Evolutionary conservation across 805 yeast species (phyloP).

Genomic region (Yueomyces sinensis): DNA sequence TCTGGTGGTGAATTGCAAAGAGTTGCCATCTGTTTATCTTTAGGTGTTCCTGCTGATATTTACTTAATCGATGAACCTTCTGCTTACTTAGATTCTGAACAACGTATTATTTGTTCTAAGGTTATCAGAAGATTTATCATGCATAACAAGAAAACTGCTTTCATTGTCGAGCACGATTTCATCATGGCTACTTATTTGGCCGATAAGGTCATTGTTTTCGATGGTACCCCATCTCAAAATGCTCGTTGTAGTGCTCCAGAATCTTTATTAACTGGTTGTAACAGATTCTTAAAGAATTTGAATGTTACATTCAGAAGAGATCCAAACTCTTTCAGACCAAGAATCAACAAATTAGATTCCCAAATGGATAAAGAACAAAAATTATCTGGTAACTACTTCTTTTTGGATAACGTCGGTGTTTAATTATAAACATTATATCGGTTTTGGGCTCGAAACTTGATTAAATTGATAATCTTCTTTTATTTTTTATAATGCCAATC

Average conservation of each 20-base stretch:
- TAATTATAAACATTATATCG: too few species aligned
- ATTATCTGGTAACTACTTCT: conserved; percentile 83
- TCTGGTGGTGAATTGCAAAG: conserved; percentile 99
- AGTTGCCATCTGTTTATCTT: conserved; percentile 90
- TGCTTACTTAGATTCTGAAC: conserved; percentile 97
- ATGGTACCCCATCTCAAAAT: conserved; percentile 80
- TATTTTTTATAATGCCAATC: too few species aligned
- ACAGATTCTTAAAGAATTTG: conserved; percentile 89
- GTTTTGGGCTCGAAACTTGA: too few species aligned
- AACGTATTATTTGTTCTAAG: conserved; percentile 97
- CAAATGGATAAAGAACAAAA: conserved; percentile 99
- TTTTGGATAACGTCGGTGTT: conserved; percentile 59
- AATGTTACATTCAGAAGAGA: conserved; percentile 99
- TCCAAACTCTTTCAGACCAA: conserved; percentile 95
- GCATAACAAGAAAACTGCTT: conserved; percentile 98
- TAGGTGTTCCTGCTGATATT: conserved; percentile 92
- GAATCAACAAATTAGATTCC: conserved; percentile 94
- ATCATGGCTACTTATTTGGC: conserved; percentile 99
- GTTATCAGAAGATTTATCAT: conserved; percentile 93
- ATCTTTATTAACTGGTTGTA: conserved; percentile 91
- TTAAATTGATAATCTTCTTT: too few species aligned
- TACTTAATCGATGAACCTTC: conserved; percentile 98
- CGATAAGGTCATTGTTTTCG: conserved; percentile 96
- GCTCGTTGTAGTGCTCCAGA: conserved; percentile 86
- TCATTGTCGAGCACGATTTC: conserved; percentile 98